Evolutionary conservation across 345 rosid genomes (phyloP), one percentile per base, ranked within the genome.

Genomic region (Capsella bursapastoris): DNA sequence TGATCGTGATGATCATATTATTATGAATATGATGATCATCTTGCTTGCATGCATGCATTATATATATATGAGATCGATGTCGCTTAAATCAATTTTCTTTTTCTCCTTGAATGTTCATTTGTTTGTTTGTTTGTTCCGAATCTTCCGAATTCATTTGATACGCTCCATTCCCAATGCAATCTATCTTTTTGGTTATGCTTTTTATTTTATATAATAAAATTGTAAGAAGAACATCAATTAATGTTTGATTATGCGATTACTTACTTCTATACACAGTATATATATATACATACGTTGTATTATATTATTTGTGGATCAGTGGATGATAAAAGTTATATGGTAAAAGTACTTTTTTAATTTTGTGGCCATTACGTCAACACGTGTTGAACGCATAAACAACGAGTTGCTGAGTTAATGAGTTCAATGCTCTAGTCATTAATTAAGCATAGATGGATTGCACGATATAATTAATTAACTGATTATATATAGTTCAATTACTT

Each of bases 1-100:
- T 76, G 64, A 76, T 51, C 48, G 51, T 51, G 35, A 67, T 45
- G 51, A 66, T 64, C 71, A 72, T 44, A 5, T 25, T 61, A 29
- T 32, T 34, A 34, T 34, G 61, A 22, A 22, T 4, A 13, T 67
- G 59, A 13, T 67, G 61, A 55, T 44, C n/a, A 71, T 29, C 41
- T 5, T 63, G 48, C 64, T 37, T 63, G 63, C 45, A 45, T 72
- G 64, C 63, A 57, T 63, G 63, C 45, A 45, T 44, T 53, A 32
- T 64, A 34, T 40, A 18, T 18, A 18, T 18, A 18, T 18, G 18
- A 18, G 18, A 18, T 18, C 18, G 61, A 22, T 22, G 50, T n/a
- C 49, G 7, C 32, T 13, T 57, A n/a, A 28, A 57, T 27, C 45
- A 57, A n/a, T 14, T 2, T 11, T 56, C 22, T 73, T 13, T 7